Conservation (phyloP, 2,329 filamentous ascomycete species). For the Knufia fluminis region DNA sequence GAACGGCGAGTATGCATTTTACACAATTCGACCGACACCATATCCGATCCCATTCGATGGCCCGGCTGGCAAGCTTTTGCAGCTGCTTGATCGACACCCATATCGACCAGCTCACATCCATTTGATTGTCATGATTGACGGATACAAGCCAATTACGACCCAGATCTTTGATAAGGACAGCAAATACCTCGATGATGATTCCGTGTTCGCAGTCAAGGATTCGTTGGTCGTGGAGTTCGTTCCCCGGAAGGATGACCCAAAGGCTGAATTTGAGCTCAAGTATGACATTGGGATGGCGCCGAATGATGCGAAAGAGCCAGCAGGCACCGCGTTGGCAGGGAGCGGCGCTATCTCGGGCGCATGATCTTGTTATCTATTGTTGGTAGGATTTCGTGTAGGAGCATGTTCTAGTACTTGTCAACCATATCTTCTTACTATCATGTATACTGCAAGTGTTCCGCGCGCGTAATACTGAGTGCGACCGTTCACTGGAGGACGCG, state of each 20-base stretch:
- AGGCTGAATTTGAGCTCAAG: conserved; percentile 45
- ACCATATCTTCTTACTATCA: too few species aligned
- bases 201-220: conserved; percentile 53
- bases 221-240: conserved; percentile 49
- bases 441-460: too few species aligned
- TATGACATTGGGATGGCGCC: conserved; percentile 43
- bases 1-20: conserved; percentile 54
- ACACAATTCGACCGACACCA: conserved; percentile 51
- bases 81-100: conserved; percentile 52
- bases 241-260: conserved; percentile 41
- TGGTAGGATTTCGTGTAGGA: not conserved
- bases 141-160: conserved; percentile 61
- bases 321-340: conserved; percentile 42
- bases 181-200: conserved; percentile 51
- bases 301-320: conserved; percentile 12
- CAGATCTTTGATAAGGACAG: conserved; percentile 66
- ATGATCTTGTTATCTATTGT: not conserved
- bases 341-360: conserved; percentile 48
- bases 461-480: too few species aligned
- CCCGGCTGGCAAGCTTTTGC: conserved; percentile 49
- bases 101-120: conserved; percentile 57
- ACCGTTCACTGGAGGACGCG: too few species aligned
- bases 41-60: conserved; percentile 50
- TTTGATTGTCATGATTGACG: conserved; percentile 47
- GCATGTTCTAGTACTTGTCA: too few species aligned